Base-by-base conservation (phyloP, 768 basidiomycete genomes). In the Serendipita sp. region DNA sequence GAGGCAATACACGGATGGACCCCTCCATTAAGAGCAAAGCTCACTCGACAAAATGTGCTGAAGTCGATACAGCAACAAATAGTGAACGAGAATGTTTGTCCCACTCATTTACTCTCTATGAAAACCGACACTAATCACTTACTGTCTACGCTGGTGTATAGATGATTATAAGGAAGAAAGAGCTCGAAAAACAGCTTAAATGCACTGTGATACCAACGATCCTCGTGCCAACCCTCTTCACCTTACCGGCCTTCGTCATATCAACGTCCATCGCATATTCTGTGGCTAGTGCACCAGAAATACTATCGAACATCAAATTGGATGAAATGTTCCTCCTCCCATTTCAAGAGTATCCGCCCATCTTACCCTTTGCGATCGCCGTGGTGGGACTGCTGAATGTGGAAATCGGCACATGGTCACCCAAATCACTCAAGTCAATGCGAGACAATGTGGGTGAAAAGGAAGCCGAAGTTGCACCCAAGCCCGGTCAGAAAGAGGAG, bases 301-400 rank as follows among this genome's bases (percentile, higher is more conserved):
- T 91, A 67, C 86, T 88, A 74, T 81, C 85, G 11, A 60, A 60
- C 18, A 23, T 23, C 23, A 23, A 23, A 34, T 2, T 60, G n/a
- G 35, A 60, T 1, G 89, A 91, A 72, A 80, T 85, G 4, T 88
- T 91, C 74, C 78, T 91, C 44, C 81, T 85, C 2, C 76, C 83
- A 10, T 84, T 86, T 70, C 77, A 85, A 8, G 89, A 91, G 71
- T 79, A 85, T 34, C 88, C 88, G 0, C 80, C 80, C 70, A 74
- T 80, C 11, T 72, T 91, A 1, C 89, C 89, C 2, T 83, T 91
- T 62, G 74, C 81, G 2, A 76, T 90, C 23, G 89, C 89, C 4
- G 72, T 90, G 52, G 71, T 89, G 45, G 88, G 86, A 8, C 78
- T 91, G 76, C 85, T 85, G 1, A 90, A 89, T 67, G 85, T 89